Conservation (phyloP, 805 yeast genomes). For the Candida ascalaphidarum region DNA sequence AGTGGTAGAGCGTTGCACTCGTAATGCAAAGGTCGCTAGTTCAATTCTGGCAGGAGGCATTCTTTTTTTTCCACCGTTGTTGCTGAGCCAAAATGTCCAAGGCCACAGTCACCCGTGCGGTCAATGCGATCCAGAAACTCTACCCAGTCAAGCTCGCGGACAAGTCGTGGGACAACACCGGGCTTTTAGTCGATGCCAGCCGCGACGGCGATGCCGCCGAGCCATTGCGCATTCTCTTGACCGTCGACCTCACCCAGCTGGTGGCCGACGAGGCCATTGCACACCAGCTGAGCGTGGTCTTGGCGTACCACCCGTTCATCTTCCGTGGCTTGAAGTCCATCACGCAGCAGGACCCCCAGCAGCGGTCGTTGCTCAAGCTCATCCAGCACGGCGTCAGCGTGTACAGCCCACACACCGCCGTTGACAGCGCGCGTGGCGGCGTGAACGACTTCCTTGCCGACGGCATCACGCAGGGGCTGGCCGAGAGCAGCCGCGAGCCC, state of each 20-base stretch:
- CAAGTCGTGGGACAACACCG: constrained; percentile 91
- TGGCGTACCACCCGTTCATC: constrained; percentile 91
- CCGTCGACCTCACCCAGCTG: constrained; percentile 76
- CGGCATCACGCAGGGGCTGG: constrained; percentile 35
- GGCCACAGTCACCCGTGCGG: constrained; percentile 33
- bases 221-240: constrained; percentile 42
- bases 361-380: constrained; percentile 60
- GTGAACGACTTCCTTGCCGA: constrained; percentile 88
- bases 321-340: constrained; percentile 80
- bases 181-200: constrained; percentile 71
- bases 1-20: constrained; percentile 99
- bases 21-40: constrained; percentile 98
- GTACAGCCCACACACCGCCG: constrained; percentile 93
- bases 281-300: constrained; percentile 43
- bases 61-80: constrained; percentile 1
- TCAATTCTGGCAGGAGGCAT: constrained; percentile 84
- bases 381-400: constrained; percentile 78
- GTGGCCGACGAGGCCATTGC: constrained; percentile 83
- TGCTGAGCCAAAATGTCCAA: constrained; percentile 21
- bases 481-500: constrained; percentile 18
- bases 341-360: constrained; percentile 64
- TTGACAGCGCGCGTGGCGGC: constrained; percentile 88
- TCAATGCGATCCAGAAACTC: constrained; percentile 54
- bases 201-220: constrained; percentile 10
- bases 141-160: constrained; percentile 84